Evolutionary conservation across 257 asterid species (phyloP).

Genomic region (Leonotis leonurus): DNA sequence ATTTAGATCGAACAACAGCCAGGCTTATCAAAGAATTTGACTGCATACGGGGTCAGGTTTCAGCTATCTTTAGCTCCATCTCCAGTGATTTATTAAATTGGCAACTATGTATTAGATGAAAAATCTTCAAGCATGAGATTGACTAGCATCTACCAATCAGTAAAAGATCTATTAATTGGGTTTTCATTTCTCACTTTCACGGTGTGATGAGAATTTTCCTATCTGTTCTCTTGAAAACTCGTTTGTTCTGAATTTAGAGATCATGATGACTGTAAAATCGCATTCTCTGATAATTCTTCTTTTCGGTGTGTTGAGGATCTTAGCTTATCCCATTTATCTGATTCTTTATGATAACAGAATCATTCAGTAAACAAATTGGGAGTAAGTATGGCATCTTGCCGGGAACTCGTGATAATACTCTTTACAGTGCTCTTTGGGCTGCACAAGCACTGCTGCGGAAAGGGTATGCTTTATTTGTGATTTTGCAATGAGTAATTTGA

Average conservation of each 20-base stretch:
- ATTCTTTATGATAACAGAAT: constrained; percentile 45
- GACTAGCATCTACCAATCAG: background rate
- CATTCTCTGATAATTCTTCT: background rate
- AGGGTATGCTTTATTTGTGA: constrained; percentile 41
- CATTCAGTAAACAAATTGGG: constrained; percentile 65
- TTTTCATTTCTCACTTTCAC: background rate
- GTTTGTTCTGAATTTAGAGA: background rate
- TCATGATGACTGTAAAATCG: background rate
- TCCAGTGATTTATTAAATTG: background rate
- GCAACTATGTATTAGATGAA: background rate
- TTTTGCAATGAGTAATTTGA: constrained; percentile 6
- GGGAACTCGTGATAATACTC: constrained; percentile 89
- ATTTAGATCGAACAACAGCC: constrained; percentile 87
- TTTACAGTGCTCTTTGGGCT: constrained; percentile 94
- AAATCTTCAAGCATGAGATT: background rate
- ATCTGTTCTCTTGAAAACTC: background rate
- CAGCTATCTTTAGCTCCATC: background rate
- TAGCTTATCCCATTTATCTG: constrained; percentile 7
- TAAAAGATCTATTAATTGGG: background rate
- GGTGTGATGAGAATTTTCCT: background rate
- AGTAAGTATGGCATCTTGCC: constrained; percentile 74
- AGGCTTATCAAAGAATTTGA: constrained; percentile 91
- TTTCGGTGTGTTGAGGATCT: background rate
- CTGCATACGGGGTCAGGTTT: constrained; percentile 47
- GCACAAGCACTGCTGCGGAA: constrained; percentile 94